Percentiles rank a stretch among this genome's conserved stretches.
Evolutionary conservation across 2,329 filamentous ascomycete species (phyloP).

Genomic region (Teratosphaeria destructans): DNA sequence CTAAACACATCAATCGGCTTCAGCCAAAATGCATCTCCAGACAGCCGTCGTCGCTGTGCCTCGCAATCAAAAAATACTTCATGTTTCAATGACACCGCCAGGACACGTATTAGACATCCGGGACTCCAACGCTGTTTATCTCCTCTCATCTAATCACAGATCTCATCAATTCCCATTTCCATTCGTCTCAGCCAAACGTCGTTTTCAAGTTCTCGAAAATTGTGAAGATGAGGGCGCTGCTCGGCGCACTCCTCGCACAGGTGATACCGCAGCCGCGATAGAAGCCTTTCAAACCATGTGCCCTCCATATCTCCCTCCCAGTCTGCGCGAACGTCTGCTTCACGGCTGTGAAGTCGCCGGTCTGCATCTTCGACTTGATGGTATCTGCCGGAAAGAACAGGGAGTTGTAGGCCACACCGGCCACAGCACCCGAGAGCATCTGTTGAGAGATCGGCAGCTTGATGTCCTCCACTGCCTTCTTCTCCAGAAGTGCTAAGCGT

Average conservation of each 20-base stretch:
- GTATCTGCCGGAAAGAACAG: slow-evolving; percentile 96
- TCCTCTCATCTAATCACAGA: not conserved
- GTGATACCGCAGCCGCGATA: slow-evolving; percentile 96
- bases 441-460: slow-evolving; percentile 71
- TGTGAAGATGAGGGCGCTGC: slow-evolving; percentile 96
- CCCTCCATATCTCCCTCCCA: slow-evolving; percentile 62
- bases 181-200: slow-evolving; percentile 35
- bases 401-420: slow-evolving; percentile 93
- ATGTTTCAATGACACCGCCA: not conserved
- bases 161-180: not conserved
- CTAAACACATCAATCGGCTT: no score
- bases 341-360: slow-evolving; percentile 53
- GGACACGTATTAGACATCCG: not conserved
- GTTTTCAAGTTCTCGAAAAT: slow-evolving; percentile 80
- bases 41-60: no score
- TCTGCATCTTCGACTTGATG: slow-evolving; percentile 96
- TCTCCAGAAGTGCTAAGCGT: slow-evolving; percentile 30
- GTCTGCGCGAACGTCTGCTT: slow-evolving; percentile 62
- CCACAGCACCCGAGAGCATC: slow-evolving; percentile 73
- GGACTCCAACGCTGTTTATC: not conserved
- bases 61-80: no score
- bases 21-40: no score
- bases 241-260: slow-evolving; percentile 74
- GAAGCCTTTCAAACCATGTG: slow-evolving; percentile 71
- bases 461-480: slow-evolving; percentile 24